Evolutionary conservation across 805 yeast genomes (phyloP), one percentile per base, ranked within the genome.

Genomic region (Dipodascopsis uninucleata): DNA sequence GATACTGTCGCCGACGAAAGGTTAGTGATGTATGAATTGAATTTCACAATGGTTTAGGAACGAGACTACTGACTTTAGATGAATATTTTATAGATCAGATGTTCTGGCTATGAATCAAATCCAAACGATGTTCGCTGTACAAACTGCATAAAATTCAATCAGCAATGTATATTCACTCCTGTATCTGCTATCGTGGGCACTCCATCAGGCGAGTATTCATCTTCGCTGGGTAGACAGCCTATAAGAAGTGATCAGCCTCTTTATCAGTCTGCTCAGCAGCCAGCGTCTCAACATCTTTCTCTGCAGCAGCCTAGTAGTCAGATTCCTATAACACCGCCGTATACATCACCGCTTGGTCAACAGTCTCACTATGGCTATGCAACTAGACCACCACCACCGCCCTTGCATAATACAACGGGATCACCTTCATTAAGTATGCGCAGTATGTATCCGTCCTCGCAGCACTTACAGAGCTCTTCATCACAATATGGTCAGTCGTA

Each of bases 161-260:
- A 61, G 47, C 58, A 58, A 36, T 62, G 66, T 41, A 40, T 61
- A 9, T 62, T 58, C 46, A 56, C 61, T 7, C 66, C 66, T 7
- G 66, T 62, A 17, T 49, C 53, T 5, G 43, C 52, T 9, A 26
- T 39, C 9, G 41, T 39, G 2, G 43, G 51, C 14, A 21, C 39
- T 17, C 34, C 33, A 4, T 25, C 47, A 5, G 12, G 12, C 4
- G 41, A 38, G 7, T 38, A 29, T 17, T 6, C 41, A 36, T 7
- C 34, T 14, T 22, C 35, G 10, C 21, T 31, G 35, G 10, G 20
- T 9, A 26, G 29, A 26, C 14, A 12, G 14, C 14, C 29, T 26
- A n/a, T n/a, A n/a, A n/a, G n/a, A n/a, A n/a, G n/a, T n/a, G n/a
- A n/a, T n/a, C n/a, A n/a, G n/a, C n/a, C n/a, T n/a, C n/a, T n/a